Conservation (phyloP, 306 rosid species). For the Pueraria montana region DNA sequence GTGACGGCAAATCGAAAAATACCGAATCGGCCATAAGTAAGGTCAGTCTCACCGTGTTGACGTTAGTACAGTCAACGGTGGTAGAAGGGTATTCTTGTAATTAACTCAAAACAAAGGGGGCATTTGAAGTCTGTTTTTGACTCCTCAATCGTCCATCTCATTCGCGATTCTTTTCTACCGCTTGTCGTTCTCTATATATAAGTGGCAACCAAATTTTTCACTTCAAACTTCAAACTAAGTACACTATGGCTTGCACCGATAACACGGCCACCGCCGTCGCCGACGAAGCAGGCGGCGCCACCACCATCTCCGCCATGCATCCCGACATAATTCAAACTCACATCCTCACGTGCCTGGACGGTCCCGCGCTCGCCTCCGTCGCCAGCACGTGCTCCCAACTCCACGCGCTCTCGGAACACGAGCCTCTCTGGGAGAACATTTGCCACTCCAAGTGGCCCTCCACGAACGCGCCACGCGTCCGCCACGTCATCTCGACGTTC, state of each 20-base stretch:
- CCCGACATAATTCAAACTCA: constrained; percentile 69
- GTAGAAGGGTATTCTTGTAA: background rate
- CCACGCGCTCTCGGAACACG: constrained; percentile 56
- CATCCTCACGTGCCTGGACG: constrained; percentile 84
- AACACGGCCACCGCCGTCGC: background rate
- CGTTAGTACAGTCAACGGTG: background rate
- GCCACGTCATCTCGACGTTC: constrained; percentile 62
- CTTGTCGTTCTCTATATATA: background rate
- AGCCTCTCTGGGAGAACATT: constrained; percentile 66
- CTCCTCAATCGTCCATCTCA: background rate
- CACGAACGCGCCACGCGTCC: constrained; percentile 60
- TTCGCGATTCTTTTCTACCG: background rate
- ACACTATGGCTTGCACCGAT: constrained; percentile 37
- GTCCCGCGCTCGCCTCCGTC: constrained; percentile 73
- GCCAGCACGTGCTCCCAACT: constrained; percentile 73
- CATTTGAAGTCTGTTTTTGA: background rate
- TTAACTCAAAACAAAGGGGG: background rate
- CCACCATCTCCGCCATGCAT: constrained; percentile 65
- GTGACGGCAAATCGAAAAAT: background rate
- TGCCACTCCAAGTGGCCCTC: constrained; percentile 89
- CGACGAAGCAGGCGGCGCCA: background rate
- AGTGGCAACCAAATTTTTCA: too few relatives aligned
- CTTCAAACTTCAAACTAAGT: background rate
- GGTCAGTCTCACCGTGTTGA: background rate
- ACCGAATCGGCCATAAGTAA: background rate